Evolutionary conservation across 805 yeast genomes (phyloP), one percentile per base, ranked within the genome.

Genomic region (Wickerhamiella kurtzmanii): DNA sequence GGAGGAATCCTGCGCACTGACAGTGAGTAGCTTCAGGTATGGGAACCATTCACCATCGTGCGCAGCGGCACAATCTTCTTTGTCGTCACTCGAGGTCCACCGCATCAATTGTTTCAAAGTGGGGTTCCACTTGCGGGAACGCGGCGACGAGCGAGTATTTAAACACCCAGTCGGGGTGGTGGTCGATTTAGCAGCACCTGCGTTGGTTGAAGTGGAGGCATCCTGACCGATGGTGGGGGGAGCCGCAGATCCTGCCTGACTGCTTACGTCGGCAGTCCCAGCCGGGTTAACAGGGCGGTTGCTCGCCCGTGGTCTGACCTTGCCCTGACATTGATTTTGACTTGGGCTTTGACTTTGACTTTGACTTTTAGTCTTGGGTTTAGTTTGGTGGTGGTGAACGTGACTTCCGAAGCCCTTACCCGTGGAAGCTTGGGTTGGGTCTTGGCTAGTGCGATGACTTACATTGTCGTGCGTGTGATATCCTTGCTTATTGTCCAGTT

Each of bases 1-100:
- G 21, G 4, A 11, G 16, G 18, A 36, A 15, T 22, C 44, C 16
- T 42, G 37, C 9, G 44, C 44, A 32, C 44, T 42, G 20, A 32
- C 44, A 13, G 44, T 32, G 11, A 42, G 22, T 8, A 42, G 22
- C 22, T 42, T 42, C 22, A 42, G 21, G 38, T 42, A 42, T 6
- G 44, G 36, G 32, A 25, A 25, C 32, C 32, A 25, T 11, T 25
- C 32, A 11, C 32, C 32, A 6, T 25, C 32, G 32, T 25, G 32
- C 9, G 11, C 32, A 11, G 32, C 32, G 32, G 32, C 32, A 11
- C 32, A 25, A 11, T 25, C 32, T 11, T 25, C 32, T 11, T 25
- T 25, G 32, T 25, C 32, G 32, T 25, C 32, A 11, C 32, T 11
- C 6, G 32, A 25, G 11, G 32, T 25, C 32, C 32, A 25, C 32